A percentile compares a stretch with the other conserved stretches of the same genome.
These are phyloP conservation scores for Trypanosomatidae sp. DNA, from an alignment of 208 protist species.

Conservation along the genomic window DNA sequence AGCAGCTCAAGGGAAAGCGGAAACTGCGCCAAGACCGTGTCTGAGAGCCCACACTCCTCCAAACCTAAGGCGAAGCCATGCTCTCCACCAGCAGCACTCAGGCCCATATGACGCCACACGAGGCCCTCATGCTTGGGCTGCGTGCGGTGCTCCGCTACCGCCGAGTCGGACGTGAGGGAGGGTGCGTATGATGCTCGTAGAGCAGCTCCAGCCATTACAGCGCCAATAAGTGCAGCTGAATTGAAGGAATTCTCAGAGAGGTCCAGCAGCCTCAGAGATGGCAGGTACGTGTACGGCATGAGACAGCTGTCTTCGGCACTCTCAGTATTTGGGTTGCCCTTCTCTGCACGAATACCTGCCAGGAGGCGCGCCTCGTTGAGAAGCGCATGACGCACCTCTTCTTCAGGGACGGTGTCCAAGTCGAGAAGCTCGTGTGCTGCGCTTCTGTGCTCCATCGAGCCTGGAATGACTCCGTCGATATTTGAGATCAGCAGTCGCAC, in stretches of 20 bases:
- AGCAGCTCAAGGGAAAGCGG: neutral
- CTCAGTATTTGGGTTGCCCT: neutral
- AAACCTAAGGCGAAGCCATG: conserved; percentile 4
- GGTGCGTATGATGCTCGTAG: neutral
- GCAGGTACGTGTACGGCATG: neutral
- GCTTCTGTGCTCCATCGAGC: neutral
- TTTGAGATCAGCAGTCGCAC: conserved; percentile 8
- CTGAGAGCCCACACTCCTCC: conserved; percentile 10
- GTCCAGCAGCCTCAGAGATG: conserved; percentile 9
- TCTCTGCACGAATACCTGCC: neutral
- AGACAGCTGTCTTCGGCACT: no score
- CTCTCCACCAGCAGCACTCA: neutral
- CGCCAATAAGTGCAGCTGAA: conserved; percentile 1
- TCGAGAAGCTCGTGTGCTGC: neutral
- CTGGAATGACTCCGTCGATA: neutral
- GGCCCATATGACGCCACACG: neutral
- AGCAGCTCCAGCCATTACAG: conserved; percentile 6
- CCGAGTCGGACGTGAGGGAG: neutral
- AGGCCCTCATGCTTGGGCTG: neutral
- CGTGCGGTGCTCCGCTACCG: neutral
- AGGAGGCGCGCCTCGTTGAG: conserved; percentile 5
- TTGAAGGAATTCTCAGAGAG: conserved; percentile 17
- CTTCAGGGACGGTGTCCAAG: neutral
- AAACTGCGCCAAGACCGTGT: conserved; percentile 3
- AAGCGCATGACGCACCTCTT: neutral